Evolutionary conservation across 1,284 basidiomycete genomes (phyloP), one percentile per base, ranked within the genome.

Genomic region (Sparassis latifolia): DNA sequence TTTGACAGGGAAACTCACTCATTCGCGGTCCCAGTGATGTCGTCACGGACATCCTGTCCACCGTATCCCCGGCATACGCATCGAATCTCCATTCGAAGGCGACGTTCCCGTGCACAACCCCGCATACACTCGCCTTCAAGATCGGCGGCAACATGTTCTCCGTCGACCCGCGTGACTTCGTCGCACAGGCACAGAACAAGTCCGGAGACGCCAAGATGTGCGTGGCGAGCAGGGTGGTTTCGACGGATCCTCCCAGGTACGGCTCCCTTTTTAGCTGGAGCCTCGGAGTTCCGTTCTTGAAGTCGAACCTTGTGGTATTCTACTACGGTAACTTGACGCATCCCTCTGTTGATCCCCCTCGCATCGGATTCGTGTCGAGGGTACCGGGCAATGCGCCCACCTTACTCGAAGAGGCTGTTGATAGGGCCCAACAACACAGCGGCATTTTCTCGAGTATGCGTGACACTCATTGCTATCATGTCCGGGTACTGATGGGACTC

Each of bases 341-440:
- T 54, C 84, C 84, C 2, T 80, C 78, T 0, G 65, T 68, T 46
- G 84, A 87, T 61, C 77, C 78, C 2, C 82, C 86, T 0, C 76
- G 78, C n/a, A 77, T 88, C 48, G 86, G 85, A 6, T 75, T 89
- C 51, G 59, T 84, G 41, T 86, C 84, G 7, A 84, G 80, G 1
- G 82, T 88, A 2, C 80, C 82, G 1, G 37, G 55, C 10, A 72
- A 84, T 57, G 81, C 80, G 3, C 62, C 53, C 32, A 63, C 67
- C 2, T 59, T 64, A 44, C 63, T 81, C 43, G 58, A 63, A 49
- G 60, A 64, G 3, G 77, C 74, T 0, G 69, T 79, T 1, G 48
- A 58, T 2, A 58, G 63, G 10, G 80, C 79, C 0, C 51, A 61
- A 46, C 54, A 63, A 30, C 63, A 65, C 39, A 68, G 67, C 28